A percentile compares a stretch with the other conserved stretches of the same genome.
phyloP scores from a whole-genome alignment of 1,284 basidiomycete genomes.

The Boletus semigastroideus region DNA sequence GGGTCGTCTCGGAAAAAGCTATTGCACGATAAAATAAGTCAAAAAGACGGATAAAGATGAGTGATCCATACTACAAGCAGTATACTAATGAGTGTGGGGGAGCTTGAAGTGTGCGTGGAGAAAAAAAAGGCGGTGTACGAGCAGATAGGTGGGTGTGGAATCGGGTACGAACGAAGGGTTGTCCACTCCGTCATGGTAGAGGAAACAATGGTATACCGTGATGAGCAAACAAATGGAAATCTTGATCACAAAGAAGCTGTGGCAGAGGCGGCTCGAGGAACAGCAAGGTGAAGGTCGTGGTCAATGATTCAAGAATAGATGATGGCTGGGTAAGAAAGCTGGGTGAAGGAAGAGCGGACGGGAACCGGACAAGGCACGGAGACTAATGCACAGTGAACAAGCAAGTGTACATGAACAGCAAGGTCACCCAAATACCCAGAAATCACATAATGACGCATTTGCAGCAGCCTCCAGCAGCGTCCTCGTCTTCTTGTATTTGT shows the following conservation, averaged over 20 bases:
- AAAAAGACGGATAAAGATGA: slow-evolving; percentile 14
- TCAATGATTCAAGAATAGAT: slow-evolving; percentile 14
- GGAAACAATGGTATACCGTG: slow-evolving; percentile 23
- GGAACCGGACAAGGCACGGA: slow-evolving; percentile 15
- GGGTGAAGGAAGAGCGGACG: slow-evolving; percentile 6
- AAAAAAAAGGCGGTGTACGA: slow-evolving; percentile 13
- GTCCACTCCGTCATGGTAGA: slow-evolving; percentile 27
- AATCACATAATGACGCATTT: slow-evolving; percentile 64
- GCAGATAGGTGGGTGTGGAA: slow-evolving; percentile 16
- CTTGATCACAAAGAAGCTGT: slow-evolving; percentile 12
- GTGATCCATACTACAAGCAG: slow-evolving; percentile 28
- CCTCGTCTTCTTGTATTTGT: slow-evolving; percentile 39
- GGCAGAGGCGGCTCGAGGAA: slow-evolving; percentile 3
- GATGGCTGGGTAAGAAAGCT: slow-evolving; percentile 1
- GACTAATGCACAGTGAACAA: slow-evolving; percentile 24
- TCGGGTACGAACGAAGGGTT: slow-evolving; percentile 12
- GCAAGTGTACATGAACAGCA: slow-evolving; percentile 22
- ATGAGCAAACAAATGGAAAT: slow-evolving; percentile 14
- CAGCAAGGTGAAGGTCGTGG: slow-evolving; percentile 9
- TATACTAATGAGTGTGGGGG: slow-evolving; percentile 26
- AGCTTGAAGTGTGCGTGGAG: slow-evolving; percentile 9
- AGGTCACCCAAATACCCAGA: slow-evolving; percentile 17
- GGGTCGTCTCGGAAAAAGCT: slow-evolving; percentile 9
- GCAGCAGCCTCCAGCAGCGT: slow-evolving; percentile 51
- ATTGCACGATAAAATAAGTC: slow-evolving; percentile 28